phyloP scores from a whole-genome alignment of 176 grass and related monocot species.

The Zoysia japonica region DNA sequence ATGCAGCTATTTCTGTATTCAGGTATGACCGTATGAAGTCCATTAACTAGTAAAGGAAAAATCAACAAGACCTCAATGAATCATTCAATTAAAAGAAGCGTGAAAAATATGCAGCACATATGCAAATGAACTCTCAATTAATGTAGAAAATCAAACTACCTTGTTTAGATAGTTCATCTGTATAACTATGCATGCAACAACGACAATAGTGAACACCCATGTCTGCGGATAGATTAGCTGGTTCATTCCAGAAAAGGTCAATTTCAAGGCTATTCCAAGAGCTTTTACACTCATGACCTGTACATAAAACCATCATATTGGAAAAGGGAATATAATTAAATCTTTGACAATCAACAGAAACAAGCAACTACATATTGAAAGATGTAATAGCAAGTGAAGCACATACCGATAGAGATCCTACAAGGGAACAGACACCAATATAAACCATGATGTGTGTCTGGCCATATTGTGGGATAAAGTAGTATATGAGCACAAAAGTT shows the following conservation, averaged over 20 bases:
- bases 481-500: constrained; percentile 81
- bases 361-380: background rate
- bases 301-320: constrained; percentile 39
- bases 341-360: background rate
- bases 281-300: constrained; percentile 99
- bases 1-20: background rate
- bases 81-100: background rate
- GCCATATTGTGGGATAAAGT: constrained; percentile 82
- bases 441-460: constrained; percentile 98
- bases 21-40: background rate
- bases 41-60: background rate
- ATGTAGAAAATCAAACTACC: constrained; percentile 51
- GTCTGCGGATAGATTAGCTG: constrained; percentile 93
- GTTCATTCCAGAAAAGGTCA: constrained; percentile 96
- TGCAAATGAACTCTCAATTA: background rate
- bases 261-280: constrained; percentile 91
- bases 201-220: constrained; percentile 84
- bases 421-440: constrained; percentile 94
- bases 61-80: background rate
- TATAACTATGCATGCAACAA: constrained; percentile 74
- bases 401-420: constrained; percentile 91
- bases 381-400: constrained; percentile 20
- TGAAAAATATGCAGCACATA: background rate
- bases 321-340: constrained; percentile 1
- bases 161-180: constrained; percentile 99